These are phyloP conservation scores for Trichoderma oligosporum DNA, from an alignment of 2,329 filamentous ascomycete species.

Conservation along the genomic window DNA sequence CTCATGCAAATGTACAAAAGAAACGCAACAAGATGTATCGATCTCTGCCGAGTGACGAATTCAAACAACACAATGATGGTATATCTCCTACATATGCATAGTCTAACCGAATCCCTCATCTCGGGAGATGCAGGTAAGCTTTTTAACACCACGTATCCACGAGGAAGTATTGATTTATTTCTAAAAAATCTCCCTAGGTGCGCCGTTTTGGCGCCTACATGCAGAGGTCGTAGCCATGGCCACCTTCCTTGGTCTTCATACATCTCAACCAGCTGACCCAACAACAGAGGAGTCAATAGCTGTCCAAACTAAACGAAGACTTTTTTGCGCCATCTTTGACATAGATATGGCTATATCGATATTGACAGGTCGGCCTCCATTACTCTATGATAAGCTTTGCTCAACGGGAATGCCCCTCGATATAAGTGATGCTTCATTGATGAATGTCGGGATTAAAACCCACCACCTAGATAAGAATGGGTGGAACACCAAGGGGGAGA, in stretches of 20 bases:
- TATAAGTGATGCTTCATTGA: slow-evolving; percentile 4
- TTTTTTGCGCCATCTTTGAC: slow-evolving; percentile 16
- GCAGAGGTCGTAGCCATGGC: slow-evolving; percentile 11
- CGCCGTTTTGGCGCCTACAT: slow-evolving; percentile 12
- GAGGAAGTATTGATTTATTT: too few species aligned
- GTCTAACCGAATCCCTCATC: slow-evolving; percentile 3
- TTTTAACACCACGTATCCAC: too few species aligned
- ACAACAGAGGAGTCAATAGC: slow-evolving; percentile 1
- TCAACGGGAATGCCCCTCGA: slow-evolving; percentile 18
- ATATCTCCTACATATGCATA: neutral
- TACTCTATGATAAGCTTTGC: slow-evolving; percentile 7
- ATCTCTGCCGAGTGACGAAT: neutral
- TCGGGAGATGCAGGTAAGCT: slow-evolving; percentile 11
- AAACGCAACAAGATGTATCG: neutral
- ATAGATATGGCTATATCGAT: slow-evolving; percentile 15
- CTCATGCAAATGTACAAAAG: neutral
- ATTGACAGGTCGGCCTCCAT: slow-evolving; percentile 14
- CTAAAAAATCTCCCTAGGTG: neutral
- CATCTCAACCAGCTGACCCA: neutral
- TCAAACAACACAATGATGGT: slow-evolving; percentile 13
- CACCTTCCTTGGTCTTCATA: slow-evolving; percentile 21
- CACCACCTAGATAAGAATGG: slow-evolving; percentile 9
- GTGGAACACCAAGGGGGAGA: slow-evolving; percentile 15
- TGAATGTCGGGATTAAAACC: neutral
- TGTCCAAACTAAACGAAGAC: slow-evolving; percentile 11